A percentile compares a stretch with the other conserved stretches of the same genome.
Conservation (phyloP, 148 eudicot species). For the Talinum fruticosum region DNA sequence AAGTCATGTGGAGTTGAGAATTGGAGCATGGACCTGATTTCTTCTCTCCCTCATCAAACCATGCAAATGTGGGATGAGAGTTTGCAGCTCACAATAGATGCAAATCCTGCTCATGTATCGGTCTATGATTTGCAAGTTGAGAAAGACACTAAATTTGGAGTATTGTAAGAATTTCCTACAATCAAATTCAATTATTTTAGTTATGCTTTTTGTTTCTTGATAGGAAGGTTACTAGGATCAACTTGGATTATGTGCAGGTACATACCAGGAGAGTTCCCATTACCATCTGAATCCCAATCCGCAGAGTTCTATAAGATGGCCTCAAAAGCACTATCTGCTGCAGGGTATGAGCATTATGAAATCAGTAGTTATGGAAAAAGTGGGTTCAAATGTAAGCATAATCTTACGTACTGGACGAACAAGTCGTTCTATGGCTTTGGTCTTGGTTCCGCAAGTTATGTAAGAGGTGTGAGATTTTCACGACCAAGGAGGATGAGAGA, state of each 20-base stretch:
- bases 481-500: constrained; percentile 79
- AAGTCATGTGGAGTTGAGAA: constrained; percentile 63
- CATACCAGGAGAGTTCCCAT: constrained; percentile 84
- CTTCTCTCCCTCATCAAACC: constrained; percentile 92
- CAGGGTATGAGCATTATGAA: constrained; percentile 81
- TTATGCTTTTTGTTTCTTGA: not conserved
- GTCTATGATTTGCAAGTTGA: constrained; percentile 96
- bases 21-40: constrained; percentile 95
- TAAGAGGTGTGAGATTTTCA: constrained; percentile 71
- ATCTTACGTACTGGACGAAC: constrained; percentile 78
- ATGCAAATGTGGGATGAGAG: constrained; percentile 89
- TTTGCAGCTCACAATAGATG: constrained; percentile 56
- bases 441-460: constrained; percentile 82
- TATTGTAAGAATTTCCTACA: constrained; percentile 50
- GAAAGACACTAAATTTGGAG: constrained; percentile 79
- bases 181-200: not conserved
- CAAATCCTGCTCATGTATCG: constrained; percentile 74
- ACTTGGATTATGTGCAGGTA: constrained; percentile 51
- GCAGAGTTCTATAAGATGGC: constrained; percentile 88
- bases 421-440: constrained; percentile 73
- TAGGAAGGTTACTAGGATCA: not conserved
- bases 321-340: constrained; percentile 60
- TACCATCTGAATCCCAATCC: constrained; percentile 78
- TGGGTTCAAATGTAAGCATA: constrained; percentile 85
- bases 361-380: constrained; percentile 84